Evolutionary conservation across 129 eudicot species (phyloP), one percentile per base, ranked within the genome.

Genomic region (Chrysanthemum makinoi): DNA sequence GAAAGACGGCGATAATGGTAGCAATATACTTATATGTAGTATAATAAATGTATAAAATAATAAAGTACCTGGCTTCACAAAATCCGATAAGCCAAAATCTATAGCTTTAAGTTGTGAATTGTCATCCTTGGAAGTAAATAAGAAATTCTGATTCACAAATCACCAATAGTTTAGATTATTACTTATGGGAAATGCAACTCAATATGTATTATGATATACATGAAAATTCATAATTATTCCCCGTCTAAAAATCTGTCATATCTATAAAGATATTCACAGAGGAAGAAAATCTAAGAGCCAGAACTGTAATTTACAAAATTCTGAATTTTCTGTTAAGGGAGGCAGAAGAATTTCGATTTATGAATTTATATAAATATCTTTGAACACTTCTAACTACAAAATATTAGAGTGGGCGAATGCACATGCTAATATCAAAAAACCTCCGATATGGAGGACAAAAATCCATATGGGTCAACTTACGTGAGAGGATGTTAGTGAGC

Each of bases 51-150:
- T 16, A 28, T 18, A 28, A 10, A 26, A 68, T 11, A 28, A 63
- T 11, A 65, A 58, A 53, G 53, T 43, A 94, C 98, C 98, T 87
- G 96, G 93, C 74, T 82, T 94, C 26, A 89, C 96, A 75, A 85
- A 94, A 83, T 94, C 98, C 28, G 98, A 94, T 72, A 94, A 77
- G 15, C 97, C 98, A 73, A 94, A 94, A 81, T 89, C 98, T 73
- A 93, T 89, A 68, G 96, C 96, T 80, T 89, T 92, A 67, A 92
- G 77, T 77, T 77, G 81, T 35, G 98, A 81, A 73, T 86, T 76
- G 59, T 92, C 98, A 5, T 89, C 96, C 74, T 86, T 92, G 17
- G 91, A 83, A 54, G 86, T 76, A 76, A 89, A 89, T 66, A 92
- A 76, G 73, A 89, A 92, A 87, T 89, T 89, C 98, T 89, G 95